Evolutionary conservation across 345 rosid genomes (phyloP).

Genomic region (Camelina sativa): DNA sequence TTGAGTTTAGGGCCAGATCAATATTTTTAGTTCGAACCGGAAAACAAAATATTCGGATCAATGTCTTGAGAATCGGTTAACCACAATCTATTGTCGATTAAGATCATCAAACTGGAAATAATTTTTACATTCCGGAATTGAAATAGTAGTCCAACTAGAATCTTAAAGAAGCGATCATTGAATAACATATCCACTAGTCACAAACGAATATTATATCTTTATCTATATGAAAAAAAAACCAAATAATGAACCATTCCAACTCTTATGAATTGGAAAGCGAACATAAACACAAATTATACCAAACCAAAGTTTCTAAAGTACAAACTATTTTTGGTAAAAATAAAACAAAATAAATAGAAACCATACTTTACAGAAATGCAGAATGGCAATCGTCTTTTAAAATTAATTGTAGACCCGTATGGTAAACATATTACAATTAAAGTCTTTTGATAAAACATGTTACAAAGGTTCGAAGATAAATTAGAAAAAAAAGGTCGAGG

Average conservation of each 20-base stretch:
- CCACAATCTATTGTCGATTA: background rate
- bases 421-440: background rate
- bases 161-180: background rate
- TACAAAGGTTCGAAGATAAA: background rate
- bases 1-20: background rate
- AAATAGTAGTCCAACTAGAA: background rate
- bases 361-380: background rate
- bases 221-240: background rate
- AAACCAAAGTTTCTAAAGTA: slow-evolving; percentile 15
- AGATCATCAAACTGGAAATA: background rate
- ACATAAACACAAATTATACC: slow-evolving; percentile 11
- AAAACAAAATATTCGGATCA: background rate
- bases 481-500: background rate
- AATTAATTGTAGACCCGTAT: background rate
- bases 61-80: background rate
- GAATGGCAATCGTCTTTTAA: background rate
- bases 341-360: background rate
- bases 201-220: background rate
- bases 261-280: slow-evolving; percentile 26
- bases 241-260: background rate
- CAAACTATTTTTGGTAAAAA: slow-evolving; percentile 5
- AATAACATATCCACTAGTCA: background rate
- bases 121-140: background rate
- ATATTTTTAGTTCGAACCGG: background rate
- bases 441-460: background rate